Conservation (phyloP, 2,329 filamentous ascomycete species). For the Trichoderma sp. region DNA sequence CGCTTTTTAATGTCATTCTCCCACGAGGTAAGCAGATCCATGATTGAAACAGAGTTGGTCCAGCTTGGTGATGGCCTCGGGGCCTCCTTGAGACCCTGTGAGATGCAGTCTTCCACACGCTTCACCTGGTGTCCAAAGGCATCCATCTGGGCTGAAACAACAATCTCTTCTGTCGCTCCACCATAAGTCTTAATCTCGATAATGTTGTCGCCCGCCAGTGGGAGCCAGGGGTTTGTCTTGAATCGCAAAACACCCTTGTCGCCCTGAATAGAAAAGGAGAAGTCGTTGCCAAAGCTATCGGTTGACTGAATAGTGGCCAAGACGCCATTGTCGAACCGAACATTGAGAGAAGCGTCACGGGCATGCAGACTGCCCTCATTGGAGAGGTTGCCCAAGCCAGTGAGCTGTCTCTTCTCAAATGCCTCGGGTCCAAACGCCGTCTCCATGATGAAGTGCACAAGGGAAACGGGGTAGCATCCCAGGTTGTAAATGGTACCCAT, state of each 20-base stretch:
- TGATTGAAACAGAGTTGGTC: slow-evolving; percentile 28
- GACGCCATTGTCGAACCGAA: slow-evolving; percentile 26
- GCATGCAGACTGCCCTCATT: slow-evolving; percentile 24
- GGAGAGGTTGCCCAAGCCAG: slow-evolving; percentile 26
- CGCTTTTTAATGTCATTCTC: slow-evolving; percentile 22
- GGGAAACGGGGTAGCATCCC: slow-evolving; percentile 30
- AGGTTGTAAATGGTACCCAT: slow-evolving; percentile 32
- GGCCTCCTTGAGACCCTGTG: slow-evolving; percentile 23
- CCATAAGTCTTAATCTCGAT: slow-evolving; percentile 27
- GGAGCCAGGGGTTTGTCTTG: slow-evolving; percentile 31
- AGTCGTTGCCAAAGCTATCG: slow-evolving; percentile 29
- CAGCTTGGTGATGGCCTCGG: slow-evolving; percentile 27
- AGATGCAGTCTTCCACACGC: slow-evolving; percentile 26
- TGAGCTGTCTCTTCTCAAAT: slow-evolving; percentile 23
- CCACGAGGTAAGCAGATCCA: slow-evolving; percentile 29
- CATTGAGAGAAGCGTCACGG: slow-evolving; percentile 26
- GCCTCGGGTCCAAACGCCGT: slow-evolving; percentile 24
- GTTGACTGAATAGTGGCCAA: slow-evolving; percentile 29
- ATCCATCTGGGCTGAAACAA: slow-evolving; percentile 24
- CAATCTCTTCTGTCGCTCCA: slow-evolving; percentile 23
- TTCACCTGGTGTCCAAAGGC: slow-evolving; percentile 28
- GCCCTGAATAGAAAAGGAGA: slow-evolving; percentile 26
- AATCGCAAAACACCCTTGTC: slow-evolving; percentile 27
- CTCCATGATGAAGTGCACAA: slow-evolving; percentile 28
- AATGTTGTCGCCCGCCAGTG: slow-evolving; percentile 26